Percentiles rank a stretch among this genome's conserved stretches.
These are phyloP conservation scores for Cladosporium sp. DNA, from an alignment of 2,329 filamentous ascomycete species.

Conservation along the genomic window DNA sequence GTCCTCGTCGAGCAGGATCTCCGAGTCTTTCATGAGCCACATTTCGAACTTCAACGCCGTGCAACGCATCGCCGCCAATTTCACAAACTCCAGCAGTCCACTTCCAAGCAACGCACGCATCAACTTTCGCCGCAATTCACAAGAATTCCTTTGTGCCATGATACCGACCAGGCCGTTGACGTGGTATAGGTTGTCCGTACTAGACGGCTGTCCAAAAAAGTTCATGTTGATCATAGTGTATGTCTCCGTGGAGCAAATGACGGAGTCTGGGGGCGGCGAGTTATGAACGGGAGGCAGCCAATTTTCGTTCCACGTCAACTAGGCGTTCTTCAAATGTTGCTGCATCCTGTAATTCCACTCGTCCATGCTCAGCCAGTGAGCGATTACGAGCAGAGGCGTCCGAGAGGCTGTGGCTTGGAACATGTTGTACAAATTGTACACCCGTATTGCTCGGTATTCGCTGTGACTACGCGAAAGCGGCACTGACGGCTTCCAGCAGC, in stretches of 20 bases:
- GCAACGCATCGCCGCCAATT: not conserved
- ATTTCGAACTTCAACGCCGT: not conserved
- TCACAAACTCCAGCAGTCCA: not conserved
- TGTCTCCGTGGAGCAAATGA: not conserved
- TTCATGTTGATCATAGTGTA: constrained; percentile 2
- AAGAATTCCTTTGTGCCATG: not conserved
- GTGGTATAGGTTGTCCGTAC: not conserved
- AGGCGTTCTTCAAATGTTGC: not conserved
- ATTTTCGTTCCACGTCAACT: not conserved
- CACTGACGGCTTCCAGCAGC: not conserved
- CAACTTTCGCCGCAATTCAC: not conserved
- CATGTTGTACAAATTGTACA: not conserved
- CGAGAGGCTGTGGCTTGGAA: not conserved
- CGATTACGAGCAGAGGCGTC: not conserved
- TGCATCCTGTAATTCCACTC: not conserved
- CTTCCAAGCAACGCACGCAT: not conserved
- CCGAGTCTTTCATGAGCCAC: not conserved
- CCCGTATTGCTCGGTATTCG: not conserved
- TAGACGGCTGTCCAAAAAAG: not conserved
- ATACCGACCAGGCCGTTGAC: not conserved
- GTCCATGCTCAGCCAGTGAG: not conserved
- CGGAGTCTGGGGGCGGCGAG: not conserved
- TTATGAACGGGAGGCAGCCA: not conserved
- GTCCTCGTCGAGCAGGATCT: not conserved
- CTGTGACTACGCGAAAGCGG: not conserved